Percentiles rank a stretch among this genome's conserved stretches.
These are phyloP conservation scores for Hawksworthiomyces lignivorus DNA, from an alignment of 2,329 filamentous ascomycete genomes.

Conservation along the genomic window DNA sequence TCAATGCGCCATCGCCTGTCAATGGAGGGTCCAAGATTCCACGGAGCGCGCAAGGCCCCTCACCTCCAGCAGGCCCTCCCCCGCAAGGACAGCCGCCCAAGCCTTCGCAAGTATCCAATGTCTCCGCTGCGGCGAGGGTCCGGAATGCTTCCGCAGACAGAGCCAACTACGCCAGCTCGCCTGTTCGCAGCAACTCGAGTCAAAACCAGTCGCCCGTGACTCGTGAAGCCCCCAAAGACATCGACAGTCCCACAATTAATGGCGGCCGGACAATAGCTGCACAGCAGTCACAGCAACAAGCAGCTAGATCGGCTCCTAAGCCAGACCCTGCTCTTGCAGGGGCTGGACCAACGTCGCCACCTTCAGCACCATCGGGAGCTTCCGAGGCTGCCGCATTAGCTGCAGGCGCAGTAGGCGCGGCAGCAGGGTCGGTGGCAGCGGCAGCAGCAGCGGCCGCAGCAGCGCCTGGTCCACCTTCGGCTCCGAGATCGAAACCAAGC, in stretches of 20 bases:
- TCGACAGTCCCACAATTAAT: slow-evolving; percentile 46
- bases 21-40: slow-evolving; percentile 29
- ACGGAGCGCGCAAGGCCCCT: slow-evolving; percentile 27
- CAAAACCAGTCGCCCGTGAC: slow-evolving; percentile 35
- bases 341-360: not conserved
- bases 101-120: slow-evolving; percentile 33
- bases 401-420: slow-evolving; percentile 12
- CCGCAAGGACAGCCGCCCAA: slow-evolving; percentile 48
- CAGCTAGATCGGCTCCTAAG: too few relatives aligned
- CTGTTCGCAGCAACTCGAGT: slow-evolving; percentile 20
- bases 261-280: slow-evolving; percentile 56
- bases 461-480: not conserved
- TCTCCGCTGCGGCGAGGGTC: slow-evolving; percentile 26
- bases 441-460: slow-evolving; percentile 17
- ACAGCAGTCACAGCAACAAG: slow-evolving; percentile 30
- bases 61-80: slow-evolving; percentile 41
- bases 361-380: slow-evolving; percentile 4
- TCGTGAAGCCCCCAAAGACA: slow-evolving; percentile 32
- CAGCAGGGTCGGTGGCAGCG: slow-evolving; percentile 9
- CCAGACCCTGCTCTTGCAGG: too few relatives aligned
- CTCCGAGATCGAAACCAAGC: slow-evolving; percentile 31
- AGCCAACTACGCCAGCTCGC: slow-evolving; percentile 28
- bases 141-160: slow-evolving; percentile 45
- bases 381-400: slow-evolving; percentile 1
- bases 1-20: slow-evolving; percentile 22